Percentiles rank a stretch among this genome's conserved stretches.
These are phyloP conservation scores for Gnaphalium uliginosum DNA, from an alignment of 129 eudicot genomes.

Conservation along the genomic window DNA sequence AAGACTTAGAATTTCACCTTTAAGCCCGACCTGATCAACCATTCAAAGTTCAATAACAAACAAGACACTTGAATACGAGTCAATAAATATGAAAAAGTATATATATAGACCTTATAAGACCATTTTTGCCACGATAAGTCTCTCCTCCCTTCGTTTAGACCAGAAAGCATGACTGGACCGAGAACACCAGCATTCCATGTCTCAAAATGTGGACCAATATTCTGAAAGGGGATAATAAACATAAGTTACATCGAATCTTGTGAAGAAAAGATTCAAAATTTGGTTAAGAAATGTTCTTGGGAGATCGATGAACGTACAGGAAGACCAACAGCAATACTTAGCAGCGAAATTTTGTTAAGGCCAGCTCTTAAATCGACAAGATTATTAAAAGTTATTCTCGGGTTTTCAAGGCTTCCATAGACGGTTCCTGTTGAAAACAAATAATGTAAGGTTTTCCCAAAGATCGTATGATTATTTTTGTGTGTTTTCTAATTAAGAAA, in stretches of 20 bases:
- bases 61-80: neutral
- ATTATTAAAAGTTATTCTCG: conserved; percentile 62
- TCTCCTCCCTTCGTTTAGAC: conserved; percentile 80
- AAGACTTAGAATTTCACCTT: conserved; percentile 80
- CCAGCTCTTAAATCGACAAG: conserved; percentile 59
- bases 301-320: conserved; percentile 75
- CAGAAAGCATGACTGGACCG: conserved; percentile 85
- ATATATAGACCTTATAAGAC: conserved; percentile 74
- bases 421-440: conserved; percentile 63
- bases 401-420: conserved; percentile 88
- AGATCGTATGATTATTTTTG: neutral
- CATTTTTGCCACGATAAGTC: conserved; percentile 99
- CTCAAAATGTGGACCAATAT: conserved; percentile 92
- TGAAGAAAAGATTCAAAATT: neutral
- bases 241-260: neutral
- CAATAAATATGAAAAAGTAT: neutral
- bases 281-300: conserved; percentile 77
- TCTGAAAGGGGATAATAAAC: conserved; percentile 41
- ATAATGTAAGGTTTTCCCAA: neutral
- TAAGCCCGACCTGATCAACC: conserved; percentile 70
- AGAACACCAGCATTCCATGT: conserved; percentile 96
- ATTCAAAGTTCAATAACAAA: neutral
- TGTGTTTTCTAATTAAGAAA: neutral
- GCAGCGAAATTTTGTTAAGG: conserved; percentile 51
- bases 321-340: conserved; percentile 97